Evolutionary conservation across 2,329 filamentous ascomycete species (phyloP), one percentile per base, ranked within the genome.

Genomic region (Seiridium unicorne): DNA sequence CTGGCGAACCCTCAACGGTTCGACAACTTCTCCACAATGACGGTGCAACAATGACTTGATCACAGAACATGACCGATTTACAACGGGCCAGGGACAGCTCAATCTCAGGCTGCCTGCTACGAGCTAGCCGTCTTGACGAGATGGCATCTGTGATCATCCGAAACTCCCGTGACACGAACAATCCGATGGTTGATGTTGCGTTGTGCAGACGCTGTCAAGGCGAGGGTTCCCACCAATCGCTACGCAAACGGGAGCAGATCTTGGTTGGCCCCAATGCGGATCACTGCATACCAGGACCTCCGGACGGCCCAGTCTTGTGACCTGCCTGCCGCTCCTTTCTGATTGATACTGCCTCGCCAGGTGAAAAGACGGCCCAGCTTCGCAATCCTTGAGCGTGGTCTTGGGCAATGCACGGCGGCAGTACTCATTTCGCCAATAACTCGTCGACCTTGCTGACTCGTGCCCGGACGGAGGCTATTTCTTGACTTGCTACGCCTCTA

Each of bases 71-170:
- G 18, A 2, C 18, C 18, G 18, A 26, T 26, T 26, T 26, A 26
- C 18, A 26, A 26, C 18, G 18, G 1, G 18, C 18, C 18, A 26
- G 18, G 18, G 18, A 26, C 18, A 26, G 2, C 18, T 26, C 18
- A 26, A 26, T 26, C 18, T 26, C 18, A 26, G 18, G 18, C 18
- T 26, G 18, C 18, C 18, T 26, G 18, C 18, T 26, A 26, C 18
- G 18, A 26, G 18, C 38, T 48, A 11, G 46, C 46, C 46, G 46
- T 48, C 46, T 48, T n/a, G 46, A 31, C 8, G 18, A 3, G 38
- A 42, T 55, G 51, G 51, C 38, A 26, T 44, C 51, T 55, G 51
- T 55, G n/a, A 44, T 55, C 51, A 44, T 44, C 51, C 51, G 51
- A 55, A 55, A 55, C 51, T 55, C 31, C 51, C 36, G 51, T 55